Base-by-base conservation (phyloP, 371 early-diverging fungal genomes). In the Mucor mucedo region DNA sequence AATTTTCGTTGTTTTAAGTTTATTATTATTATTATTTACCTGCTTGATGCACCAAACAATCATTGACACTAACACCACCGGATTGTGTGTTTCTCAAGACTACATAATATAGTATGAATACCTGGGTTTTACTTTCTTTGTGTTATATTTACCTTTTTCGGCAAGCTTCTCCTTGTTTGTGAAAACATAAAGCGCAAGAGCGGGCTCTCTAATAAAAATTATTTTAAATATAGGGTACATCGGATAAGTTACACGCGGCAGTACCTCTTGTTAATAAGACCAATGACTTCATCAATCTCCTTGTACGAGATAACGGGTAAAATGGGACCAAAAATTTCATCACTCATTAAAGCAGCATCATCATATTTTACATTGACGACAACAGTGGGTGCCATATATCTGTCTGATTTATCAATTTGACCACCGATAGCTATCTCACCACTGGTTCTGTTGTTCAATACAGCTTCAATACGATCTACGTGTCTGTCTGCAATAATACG, bases 251-350 rank as follows among this genome's bases (percentile, higher is more conserved):
- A 33, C 2, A 13, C 28, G 27, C 21, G 21, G 21, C 13, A 59
- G 61, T 68, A 76, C 73, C 54, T 69, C 42, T 71, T 68, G 69
- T 87, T 87, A 55, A 95, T 80, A 57, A 78, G 83, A 38, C 76
- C 77, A 56, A 95, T 78, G 38, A 90, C 92, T 42, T 91, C 94
- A 10, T 95, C 88, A 13, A 91, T 58, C 30, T 78, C 76, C 6
- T 87, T 83, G 52, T 88, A 84, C 29, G 84, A 83, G 35, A 98
- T 63, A 52, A 97, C 79, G 7, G 95, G 95, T 66, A 98, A 76
- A 48, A 97, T 69, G 3, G 98, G 98, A 5, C 92, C 95, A 82
- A 95, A 94, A 40, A 94, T 72, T 63, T 94, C 65, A 32, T 73
- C 75, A 16, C 61, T 58, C 70, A 83, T 80, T 29, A 83, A 69